phyloP scores from a whole-genome alignment of 352 stramenopile genomes.

The Phytophthora ramorum region DNA sequence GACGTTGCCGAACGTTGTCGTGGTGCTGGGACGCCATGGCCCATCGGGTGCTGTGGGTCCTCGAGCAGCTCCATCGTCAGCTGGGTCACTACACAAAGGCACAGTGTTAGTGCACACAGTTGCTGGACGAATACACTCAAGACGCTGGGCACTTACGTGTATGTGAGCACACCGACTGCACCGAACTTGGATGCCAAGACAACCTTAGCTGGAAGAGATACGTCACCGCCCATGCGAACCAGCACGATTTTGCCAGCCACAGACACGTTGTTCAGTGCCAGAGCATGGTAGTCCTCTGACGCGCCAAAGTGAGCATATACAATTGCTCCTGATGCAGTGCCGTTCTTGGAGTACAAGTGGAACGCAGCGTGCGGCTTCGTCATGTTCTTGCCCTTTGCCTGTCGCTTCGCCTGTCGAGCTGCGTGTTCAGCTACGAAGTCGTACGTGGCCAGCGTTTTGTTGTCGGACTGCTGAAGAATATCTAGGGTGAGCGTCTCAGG shows the following conservation, averaged over 20 bases:
- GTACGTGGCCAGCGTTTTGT: conserved; percentile 26
- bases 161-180: conserved; percentile 73
- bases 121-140: background rate
- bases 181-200: conserved; percentile 67
- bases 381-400: conserved; percentile 35
- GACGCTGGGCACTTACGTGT: conserved; percentile 55
- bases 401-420: conserved; percentile 31
- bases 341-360: conserved; percentile 87
- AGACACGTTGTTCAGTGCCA: conserved; percentile 57
- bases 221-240: conserved; percentile 67
- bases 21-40: conserved; percentile 63
- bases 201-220: conserved; percentile 79
- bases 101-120: background rate
- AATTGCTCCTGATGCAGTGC: conserved; percentile 56
- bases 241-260: conserved; percentile 62
- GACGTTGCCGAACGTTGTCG: conserved; percentile 72
- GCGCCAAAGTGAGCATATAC: conserved; percentile 84
- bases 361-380: conserved; percentile 60
- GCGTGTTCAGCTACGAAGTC: conserved; percentile 38
- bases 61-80: conserved; percentile 58
- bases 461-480: conserved; percentile 34
- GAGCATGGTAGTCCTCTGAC: conserved; percentile 68
- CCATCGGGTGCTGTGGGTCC: conserved; percentile 70
- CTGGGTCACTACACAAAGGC: conserved; percentile 56
- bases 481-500: conserved; percentile 66